Evolutionary conservation across 176 grass and related monocot species (phyloP).

Genomic region (Ampelocalamus luodianensis): DNA sequence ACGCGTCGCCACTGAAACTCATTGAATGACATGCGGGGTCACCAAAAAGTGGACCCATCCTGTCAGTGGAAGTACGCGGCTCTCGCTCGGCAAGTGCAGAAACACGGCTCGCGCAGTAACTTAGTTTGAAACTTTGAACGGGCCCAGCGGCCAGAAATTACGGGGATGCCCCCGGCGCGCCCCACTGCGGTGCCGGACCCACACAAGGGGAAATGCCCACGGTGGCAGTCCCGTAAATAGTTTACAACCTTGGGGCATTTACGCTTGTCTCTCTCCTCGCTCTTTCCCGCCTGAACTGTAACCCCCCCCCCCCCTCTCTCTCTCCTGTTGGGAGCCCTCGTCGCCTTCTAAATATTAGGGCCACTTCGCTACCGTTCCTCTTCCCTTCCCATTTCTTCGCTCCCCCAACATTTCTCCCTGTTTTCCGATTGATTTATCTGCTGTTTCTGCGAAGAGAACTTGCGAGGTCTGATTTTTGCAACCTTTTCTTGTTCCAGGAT

Average conservation of each 20-base stretch:
- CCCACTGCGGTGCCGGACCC: background rate
- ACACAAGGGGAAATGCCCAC: background rate
- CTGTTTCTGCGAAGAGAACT: background rate
- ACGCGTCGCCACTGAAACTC: rapidly evolving
- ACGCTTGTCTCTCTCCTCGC: background rate
- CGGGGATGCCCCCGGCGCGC: background rate
- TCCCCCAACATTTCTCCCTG: background rate
- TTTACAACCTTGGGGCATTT: rapidly evolving
- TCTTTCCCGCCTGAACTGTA: conserved; percentile 77
- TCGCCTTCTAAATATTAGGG: background rate
- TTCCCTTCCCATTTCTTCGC: background rate
- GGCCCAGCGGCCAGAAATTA: background rate
- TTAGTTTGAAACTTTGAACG: conserved; percentile 1
- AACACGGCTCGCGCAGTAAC: background rate
- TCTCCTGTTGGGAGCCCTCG: background rate
- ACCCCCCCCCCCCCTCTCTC: conserved; percentile 31
- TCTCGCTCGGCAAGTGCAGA: background rate
- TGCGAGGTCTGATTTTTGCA: conserved; percentile 5
- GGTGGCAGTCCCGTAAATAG: conserved; percentile 1
- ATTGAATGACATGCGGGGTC: background rate
- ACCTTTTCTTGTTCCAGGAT: background rate
- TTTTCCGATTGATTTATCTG: background rate
- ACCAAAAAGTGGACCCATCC: rapidly evolving
- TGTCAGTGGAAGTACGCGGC: background rate
- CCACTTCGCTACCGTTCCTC: background rate